Evolutionary conservation across 768 basidiomycete species (phyloP).

Genomic region (Mycena metata): DNA sequence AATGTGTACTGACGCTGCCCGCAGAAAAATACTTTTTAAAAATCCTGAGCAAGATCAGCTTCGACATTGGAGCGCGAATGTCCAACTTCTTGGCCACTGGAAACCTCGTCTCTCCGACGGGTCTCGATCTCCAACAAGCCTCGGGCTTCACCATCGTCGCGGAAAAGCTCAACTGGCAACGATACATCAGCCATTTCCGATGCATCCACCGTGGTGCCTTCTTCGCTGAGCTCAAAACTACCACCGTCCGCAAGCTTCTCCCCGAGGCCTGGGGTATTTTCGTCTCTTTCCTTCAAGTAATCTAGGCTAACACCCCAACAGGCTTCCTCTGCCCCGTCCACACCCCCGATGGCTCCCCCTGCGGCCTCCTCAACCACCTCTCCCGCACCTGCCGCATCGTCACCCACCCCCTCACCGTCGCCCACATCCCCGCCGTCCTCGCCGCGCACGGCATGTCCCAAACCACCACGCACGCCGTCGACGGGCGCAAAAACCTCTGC

Average conservation of each 20-base stretch:
- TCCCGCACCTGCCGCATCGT: slow-evolving; percentile 94
- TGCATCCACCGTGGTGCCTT: slow-evolving; percentile 99
- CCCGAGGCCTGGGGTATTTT: slow-evolving; percentile 96
- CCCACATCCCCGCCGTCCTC: slow-evolving; percentile 87
- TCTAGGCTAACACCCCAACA: slow-evolving; percentile 46
- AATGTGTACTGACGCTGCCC: slow-evolving; percentile 7
- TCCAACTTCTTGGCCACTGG: slow-evolving; percentile 98
- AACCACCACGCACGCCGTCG: slow-evolving; percentile 81
- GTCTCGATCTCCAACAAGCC: slow-evolving; percentile 96
- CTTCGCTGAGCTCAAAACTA: slow-evolving; percentile 98
- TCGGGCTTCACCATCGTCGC: slow-evolving; percentile 99
- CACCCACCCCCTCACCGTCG: slow-evolving; percentile 78
- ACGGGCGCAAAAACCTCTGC: slow-evolving; percentile 85
- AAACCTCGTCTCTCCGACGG: slow-evolving; percentile 93
- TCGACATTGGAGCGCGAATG: slow-evolving; percentile 91
- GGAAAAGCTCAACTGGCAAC: slow-evolving; percentile 98
- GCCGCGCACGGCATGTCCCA: slow-evolving; percentile 95
- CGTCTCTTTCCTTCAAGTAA: slow-evolving; percentile 1
- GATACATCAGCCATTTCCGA: slow-evolving; percentile 98
- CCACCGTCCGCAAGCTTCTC: slow-evolving; percentile 94
- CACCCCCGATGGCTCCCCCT: slow-evolving; percentile 98
- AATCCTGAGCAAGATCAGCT: slow-evolving; percentile 82
- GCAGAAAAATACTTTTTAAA: slow-evolving; percentile 87
- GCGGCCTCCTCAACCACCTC: slow-evolving; percentile 97
- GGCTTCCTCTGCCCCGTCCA: slow-evolving; percentile 99